Base-by-base conservation (phyloP, 306 rosid genomes). In the Luffa acutangula region DNA sequence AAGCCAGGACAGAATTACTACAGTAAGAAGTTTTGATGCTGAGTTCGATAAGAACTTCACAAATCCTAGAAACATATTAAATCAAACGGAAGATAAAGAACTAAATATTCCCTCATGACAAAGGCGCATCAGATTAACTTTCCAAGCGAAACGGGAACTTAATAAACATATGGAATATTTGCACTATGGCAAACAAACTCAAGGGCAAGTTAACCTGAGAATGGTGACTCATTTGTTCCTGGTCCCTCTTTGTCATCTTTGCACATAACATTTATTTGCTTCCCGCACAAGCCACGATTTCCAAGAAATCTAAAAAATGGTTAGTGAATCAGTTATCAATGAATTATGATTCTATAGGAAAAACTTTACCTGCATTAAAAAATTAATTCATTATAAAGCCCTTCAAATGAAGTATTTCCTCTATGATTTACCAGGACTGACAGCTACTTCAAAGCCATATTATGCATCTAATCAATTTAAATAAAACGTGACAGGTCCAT, bases 271-370 rank as follows among this genome's bases (percentile, higher is more conserved):
- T 80, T 84, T 71, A 88, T 82, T 89, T 89, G 95, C 78, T 70
- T 83, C 77, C 98, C 99, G 76, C 99, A 96, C 88, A 96, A 84
- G 71, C 90, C 98, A 80, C 96, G 99, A 60, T 96, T 96, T 83
- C 99, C 98, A 76, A 81, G 85, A 88, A 93, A 96, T 76, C 99
- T 96, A 89, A 87, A 77, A 82, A 56, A 82, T 80, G 77, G 81
- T 51, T 80, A 20, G 57, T 52, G 5, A 54, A 71, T 21, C 56
- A 46, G 37, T 45, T 46, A 73, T n/a, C 34, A 17, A 70, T 39
- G 31, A 64, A 36, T n/a, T 67, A 49, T n/a, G n/a, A n/a, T n/a
- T n/a, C n/a, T n/a, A 83, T 2, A 57, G 67, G 12, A 48, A 72
- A 80, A 2, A 25, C 33, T 66, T 2, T 46, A 49, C 45, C 3